These are phyloP conservation scores for Wickerhamomyces pijperi DNA, from an alignment of 805 yeast species.

Conservation along the genomic window DNA sequence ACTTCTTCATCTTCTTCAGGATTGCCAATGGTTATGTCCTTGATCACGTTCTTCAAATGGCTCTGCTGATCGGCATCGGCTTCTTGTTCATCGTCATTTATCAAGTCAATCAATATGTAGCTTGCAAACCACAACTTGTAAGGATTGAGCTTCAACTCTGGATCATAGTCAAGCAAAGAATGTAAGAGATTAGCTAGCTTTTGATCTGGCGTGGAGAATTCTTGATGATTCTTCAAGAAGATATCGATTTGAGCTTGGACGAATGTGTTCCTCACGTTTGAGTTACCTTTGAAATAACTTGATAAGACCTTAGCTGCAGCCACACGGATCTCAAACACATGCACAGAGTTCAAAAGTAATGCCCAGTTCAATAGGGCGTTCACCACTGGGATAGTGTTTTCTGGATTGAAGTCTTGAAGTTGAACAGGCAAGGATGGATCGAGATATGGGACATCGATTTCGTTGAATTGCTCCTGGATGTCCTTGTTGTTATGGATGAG, in stretches of 20 bases:
- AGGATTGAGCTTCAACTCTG: slow-evolving; percentile 66
- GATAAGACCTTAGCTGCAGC: slow-evolving; percentile 59
- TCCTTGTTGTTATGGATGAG: slow-evolving; percentile 55
- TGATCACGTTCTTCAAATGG: slow-evolving; percentile 35
- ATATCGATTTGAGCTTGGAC: slow-evolving; percentile 51
- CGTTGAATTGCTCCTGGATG: slow-evolving; percentile 62
- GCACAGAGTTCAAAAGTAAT: slow-evolving; percentile 67
- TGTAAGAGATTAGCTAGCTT: slow-evolving; percentile 51
- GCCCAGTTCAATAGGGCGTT: slow-evolving; percentile 78
- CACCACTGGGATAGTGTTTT: slow-evolving; percentile 49
- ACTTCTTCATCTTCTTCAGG: slow-evolving; percentile 58
- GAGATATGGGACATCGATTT: slow-evolving; percentile 84
- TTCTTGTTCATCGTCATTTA: slow-evolving; percentile 38
- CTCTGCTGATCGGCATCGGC: not conserved
- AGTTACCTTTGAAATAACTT: slow-evolving; percentile 57
- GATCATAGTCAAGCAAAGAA: slow-evolving; percentile 66
- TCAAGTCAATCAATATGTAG: slow-evolving; percentile 47
- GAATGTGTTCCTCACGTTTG: slow-evolving; percentile 49
- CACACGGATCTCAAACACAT: slow-evolving; percentile 69
- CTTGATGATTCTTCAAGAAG: slow-evolving; percentile 20
- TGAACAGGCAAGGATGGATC: slow-evolving; percentile 54
- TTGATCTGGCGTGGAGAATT: slow-evolving; percentile 13
- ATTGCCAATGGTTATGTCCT: slow-evolving; percentile 45
- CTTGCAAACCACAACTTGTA: slow-evolving; percentile 81
- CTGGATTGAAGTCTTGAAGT: slow-evolving; percentile 14